Base-by-base conservation (phyloP, 2,329 filamentous ascomycete species). In the Trichoderma semiorbis region DNA sequence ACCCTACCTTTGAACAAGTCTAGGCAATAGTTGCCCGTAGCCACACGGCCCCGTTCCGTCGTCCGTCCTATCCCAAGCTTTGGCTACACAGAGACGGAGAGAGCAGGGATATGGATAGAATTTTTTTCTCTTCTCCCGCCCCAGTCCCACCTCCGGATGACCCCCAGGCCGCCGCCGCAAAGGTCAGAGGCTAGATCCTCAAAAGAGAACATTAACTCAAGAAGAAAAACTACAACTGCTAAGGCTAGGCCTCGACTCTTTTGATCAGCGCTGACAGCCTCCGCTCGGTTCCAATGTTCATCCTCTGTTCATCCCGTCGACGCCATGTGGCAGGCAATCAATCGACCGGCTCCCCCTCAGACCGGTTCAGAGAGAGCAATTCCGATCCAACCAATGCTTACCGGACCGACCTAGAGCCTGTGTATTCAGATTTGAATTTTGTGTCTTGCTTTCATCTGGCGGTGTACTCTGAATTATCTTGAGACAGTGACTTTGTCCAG, bases 1-100 rank as follows among this genome's bases (percentile, higher is more conserved):
- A 16, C 36, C 8, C 53, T 16, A 55, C 21, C 8, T n/a, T 30
- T 21, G 8, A 36, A 61, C 39, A 26, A 68, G 55, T 55, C 57
- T 28, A 61, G 39, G 36, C 26, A 61, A 5, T 32, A 68, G 47
- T 21, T 34, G 12, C 55, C 32, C n/a, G 39, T 50, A 69, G 67
- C 67, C 67, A 53, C 39, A 69, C 57, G 57, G 67, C 58, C 67
- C 67, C 67, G 57, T 69, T 34, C 67, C 39, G 57, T 69, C 67
- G 53, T 36, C 67, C 47, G 16, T n/a, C 39, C 16, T 53, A 34
- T 50, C 30, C 21, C 21, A 69, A 62, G 67, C 43, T 62, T 63
- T 70, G 34, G 58, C 12, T 58, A 61, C 50, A 24, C 12, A 34
- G 7, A 7, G 50, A 28, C 10, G n/a, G 32, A 55, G 64, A 21